phyloP scores from a whole-genome alignment of 352 stramenopile genomes.

The Pythium rhizo-oryzae region DNA sequence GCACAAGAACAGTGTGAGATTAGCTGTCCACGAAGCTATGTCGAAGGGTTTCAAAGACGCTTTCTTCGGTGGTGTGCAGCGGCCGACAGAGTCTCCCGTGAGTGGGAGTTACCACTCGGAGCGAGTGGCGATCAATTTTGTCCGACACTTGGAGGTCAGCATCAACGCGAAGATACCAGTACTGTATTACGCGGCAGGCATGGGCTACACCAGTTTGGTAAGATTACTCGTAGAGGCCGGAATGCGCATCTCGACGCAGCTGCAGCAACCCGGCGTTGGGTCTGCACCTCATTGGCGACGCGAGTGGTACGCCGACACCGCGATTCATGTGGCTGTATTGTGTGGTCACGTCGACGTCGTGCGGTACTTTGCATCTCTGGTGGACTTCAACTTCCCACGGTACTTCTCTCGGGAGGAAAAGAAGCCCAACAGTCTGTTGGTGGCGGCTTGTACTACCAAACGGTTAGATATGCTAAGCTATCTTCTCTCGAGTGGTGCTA shows the following conservation, averaged over 20 bases:
- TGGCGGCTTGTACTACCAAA: conserved; percentile 40
- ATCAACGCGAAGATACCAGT: conserved; percentile 46
- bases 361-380: conserved; percentile 39
- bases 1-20: not conserved
- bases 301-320: conserved; percentile 37
- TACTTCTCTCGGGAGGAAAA: conserved; percentile 49
- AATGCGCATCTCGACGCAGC: conserved; percentile 34
- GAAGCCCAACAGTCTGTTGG: conserved; percentile 44
- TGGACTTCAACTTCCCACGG: conserved; percentile 47
- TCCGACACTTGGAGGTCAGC: conserved; percentile 46
- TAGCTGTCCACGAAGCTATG: conserved; percentile 23
- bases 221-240: conserved; percentile 45
- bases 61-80: conserved; percentile 15
- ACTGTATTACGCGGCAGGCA: conserved; percentile 38
- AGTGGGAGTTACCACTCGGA: conserved; percentile 18
- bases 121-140: conserved; percentile 33
- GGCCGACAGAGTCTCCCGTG: conserved; percentile 10
- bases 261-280: not conserved
- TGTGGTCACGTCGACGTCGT: conserved; percentile 51
- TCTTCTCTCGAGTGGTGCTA: conserved; percentile 33
- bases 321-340: conserved; percentile 55
- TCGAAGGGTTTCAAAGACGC: conserved; percentile 9
- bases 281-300: not conserved
- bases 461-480: conserved; percentile 43
- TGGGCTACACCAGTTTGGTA: conserved; percentile 42